Evolutionary conservation across 2,329 filamentous ascomycete species (phyloP).

Genomic region (Fusarium ramigenum): DNA sequence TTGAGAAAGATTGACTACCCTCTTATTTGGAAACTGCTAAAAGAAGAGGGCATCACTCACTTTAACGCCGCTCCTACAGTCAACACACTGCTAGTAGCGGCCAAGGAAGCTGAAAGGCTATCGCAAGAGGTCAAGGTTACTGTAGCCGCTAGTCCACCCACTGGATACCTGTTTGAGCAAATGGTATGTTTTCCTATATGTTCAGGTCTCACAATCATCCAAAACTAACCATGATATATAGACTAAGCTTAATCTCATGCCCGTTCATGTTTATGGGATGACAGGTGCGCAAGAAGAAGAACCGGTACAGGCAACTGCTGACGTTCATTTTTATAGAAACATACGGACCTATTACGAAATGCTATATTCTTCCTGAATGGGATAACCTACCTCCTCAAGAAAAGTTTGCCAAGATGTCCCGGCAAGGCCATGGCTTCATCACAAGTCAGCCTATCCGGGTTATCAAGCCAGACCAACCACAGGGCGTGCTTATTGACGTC

Average conservation of each 20-base stretch:
- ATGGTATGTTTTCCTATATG: slow-evolving; percentile 67
- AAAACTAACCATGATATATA: slow-evolving; percentile 34
- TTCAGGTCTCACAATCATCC: neutral
- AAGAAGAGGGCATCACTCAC: slow-evolving; percentile 88
- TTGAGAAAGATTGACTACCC: slow-evolving; percentile 95
- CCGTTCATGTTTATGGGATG: slow-evolving; percentile 92
- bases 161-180: slow-evolving; percentile 88
- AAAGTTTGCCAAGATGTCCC: slow-evolving; percentile 88
- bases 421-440: slow-evolving; percentile 92
- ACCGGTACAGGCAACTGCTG: neutral
- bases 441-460: slow-evolving; percentile 83
- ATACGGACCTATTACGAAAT: slow-evolving; percentile 95
- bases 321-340: slow-evolving; percentile 65
- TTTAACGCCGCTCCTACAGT: slow-evolving; percentile 97
- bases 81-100: slow-evolving; percentile 89
- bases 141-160: slow-evolving; percentile 91
- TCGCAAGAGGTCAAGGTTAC: slow-evolving; percentile 81
- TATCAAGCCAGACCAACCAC: slow-evolving; percentile 79
- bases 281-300: slow-evolving; percentile 51
- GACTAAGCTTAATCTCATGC: slow-evolving; percentile 78
- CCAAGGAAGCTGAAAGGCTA: slow-evolving; percentile 77
- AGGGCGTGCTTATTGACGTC: slow-evolving; percentile 61
- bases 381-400: slow-evolving; percentile 76
- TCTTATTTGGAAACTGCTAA: slow-evolving; percentile 88
- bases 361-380: slow-evolving; percentile 89